These are phyloP conservation scores for Colletotrichum sansevieriae DNA, from an alignment of 2,329 filamentous ascomycete species.

Conservation along the genomic window DNA sequence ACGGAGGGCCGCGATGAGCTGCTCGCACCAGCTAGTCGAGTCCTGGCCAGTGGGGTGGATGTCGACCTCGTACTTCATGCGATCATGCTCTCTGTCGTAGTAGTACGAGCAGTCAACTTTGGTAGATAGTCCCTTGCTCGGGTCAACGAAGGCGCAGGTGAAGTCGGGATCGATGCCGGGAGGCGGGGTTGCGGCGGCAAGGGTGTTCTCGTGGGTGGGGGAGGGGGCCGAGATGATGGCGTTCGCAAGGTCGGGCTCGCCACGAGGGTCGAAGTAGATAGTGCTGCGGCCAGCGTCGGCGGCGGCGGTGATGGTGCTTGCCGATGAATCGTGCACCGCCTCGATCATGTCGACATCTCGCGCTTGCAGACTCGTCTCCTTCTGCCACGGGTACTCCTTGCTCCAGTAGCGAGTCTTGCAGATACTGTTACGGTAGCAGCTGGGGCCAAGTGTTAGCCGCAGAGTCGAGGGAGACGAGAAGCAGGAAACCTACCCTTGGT, in stretches of 20 bases:
- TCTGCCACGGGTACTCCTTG: not conserved
- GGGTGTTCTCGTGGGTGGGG: not conserved
- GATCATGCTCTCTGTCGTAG: not conserved
- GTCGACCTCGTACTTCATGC: conserved; percentile 24
- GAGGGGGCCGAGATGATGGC: not conserved
- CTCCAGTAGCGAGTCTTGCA: conserved; percentile 16
- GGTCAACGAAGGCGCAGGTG: conserved; percentile 11
- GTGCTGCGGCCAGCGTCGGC: too few relatives aligned
- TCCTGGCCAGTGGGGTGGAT: conserved; percentile 23
- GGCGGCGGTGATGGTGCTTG: not conserved
- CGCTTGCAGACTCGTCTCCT: not conserved
- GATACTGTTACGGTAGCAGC: conserved; percentile 27
- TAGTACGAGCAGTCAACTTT: conserved; percentile 13
- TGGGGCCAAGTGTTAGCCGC: too few relatives aligned
- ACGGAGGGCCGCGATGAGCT: not conserved
- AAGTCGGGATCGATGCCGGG: conserved; percentile 9
- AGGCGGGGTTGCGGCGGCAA: not conserved
- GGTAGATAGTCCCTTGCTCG: not conserved
- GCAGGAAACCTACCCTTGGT: too few relatives aligned
- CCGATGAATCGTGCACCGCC: too few relatives aligned
- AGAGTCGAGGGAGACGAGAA: too few relatives aligned
- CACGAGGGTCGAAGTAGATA: too few relatives aligned
- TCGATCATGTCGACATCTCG: too few relatives aligned
- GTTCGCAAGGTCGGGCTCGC: not conserved
- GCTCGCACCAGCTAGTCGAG: conserved; percentile 13